These are phyloP conservation scores for Colletotrichum orchidophilum DNA, from an alignment of 2,329 filamentous ascomycete species.

Conservation along the genomic window DNA sequence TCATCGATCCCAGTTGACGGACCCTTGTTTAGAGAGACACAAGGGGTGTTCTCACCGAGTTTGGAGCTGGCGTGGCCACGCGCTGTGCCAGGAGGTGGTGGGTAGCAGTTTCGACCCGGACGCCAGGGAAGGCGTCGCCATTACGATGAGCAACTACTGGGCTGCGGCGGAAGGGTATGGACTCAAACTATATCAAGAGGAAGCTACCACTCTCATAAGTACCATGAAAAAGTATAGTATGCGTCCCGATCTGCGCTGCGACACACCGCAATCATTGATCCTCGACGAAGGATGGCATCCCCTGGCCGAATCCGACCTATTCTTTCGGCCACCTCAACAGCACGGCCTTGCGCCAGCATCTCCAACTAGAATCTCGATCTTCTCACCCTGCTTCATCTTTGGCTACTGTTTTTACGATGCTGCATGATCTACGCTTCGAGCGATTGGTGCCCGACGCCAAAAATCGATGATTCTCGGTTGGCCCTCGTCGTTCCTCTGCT, in stretches of 20 bases:
- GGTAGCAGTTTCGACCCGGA: background rate
- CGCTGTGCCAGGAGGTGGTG: background rate
- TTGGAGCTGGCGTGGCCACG: background rate
- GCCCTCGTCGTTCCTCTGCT: background rate
- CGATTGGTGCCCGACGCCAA: background rate
- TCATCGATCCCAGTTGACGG: background rate
- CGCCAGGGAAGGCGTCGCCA: background rate
- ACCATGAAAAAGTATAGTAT: background rate
- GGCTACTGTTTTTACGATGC: background rate
- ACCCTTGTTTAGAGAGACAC: background rate
- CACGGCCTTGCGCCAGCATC: background rate
- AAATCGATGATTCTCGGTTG: background rate
- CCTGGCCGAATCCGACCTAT: background rate
- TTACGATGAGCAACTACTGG: background rate
- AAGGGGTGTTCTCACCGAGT: too few relatives aligned
- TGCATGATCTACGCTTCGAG: background rate
- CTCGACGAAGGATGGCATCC: background rate
- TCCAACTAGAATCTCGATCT: background rate
- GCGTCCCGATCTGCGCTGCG: background rate
- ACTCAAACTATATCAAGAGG: background rate
- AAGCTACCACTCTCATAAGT: background rate
- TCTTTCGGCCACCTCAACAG: background rate
- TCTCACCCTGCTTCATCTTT: background rate
- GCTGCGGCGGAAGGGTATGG: background rate
- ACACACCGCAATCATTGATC: too few relatives aligned